Evolutionary conservation across 257 asterid genomes (phyloP).

Genomic region (Vinca minor): DNA sequence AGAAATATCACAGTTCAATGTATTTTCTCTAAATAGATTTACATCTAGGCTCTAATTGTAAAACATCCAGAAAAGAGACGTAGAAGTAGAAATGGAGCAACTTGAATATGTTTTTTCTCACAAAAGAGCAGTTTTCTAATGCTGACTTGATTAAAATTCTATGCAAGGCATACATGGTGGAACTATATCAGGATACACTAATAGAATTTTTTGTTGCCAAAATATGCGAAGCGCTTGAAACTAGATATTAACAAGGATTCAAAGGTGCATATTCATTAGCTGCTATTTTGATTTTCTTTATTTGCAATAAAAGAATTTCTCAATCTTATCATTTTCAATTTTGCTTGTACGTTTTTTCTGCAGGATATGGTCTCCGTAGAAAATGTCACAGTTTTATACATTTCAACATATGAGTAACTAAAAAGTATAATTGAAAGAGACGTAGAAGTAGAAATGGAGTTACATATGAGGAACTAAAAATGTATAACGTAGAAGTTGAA

Average conservation of each 20-base stretch:
- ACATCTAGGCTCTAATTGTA: no score
- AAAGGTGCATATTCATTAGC: conserved; percentile 46
- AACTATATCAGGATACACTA: conserved; percentile 80
- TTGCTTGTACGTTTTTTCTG: not conserved
- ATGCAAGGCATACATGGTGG: conserved; percentile 89
- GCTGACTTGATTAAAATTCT: conserved; percentile 1
- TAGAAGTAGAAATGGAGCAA: no score
- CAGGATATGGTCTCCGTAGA: conserved; percentile 95
- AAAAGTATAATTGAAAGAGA: no score
- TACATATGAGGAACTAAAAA: no score
- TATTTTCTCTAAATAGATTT: no score
- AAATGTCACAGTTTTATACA: no score
- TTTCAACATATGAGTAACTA: no score
- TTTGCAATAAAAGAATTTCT: not conserved
- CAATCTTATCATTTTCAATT: not conserved
- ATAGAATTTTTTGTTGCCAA: conserved; percentile 77
- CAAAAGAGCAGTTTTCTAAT: not conserved
- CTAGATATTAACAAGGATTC: conserved; percentile 89
- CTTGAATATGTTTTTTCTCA: not conserved
- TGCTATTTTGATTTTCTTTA: conserved; percentile 15
- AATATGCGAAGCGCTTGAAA: conserved; percentile 55
- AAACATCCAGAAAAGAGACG: no score
- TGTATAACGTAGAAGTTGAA: no score
- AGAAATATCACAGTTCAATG: no score
- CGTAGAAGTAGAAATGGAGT: no score